These are phyloP conservation scores for Alloascoidea hylecoeti DNA, from an alignment of 805 yeast species.

Conservation along the genomic window DNA sequence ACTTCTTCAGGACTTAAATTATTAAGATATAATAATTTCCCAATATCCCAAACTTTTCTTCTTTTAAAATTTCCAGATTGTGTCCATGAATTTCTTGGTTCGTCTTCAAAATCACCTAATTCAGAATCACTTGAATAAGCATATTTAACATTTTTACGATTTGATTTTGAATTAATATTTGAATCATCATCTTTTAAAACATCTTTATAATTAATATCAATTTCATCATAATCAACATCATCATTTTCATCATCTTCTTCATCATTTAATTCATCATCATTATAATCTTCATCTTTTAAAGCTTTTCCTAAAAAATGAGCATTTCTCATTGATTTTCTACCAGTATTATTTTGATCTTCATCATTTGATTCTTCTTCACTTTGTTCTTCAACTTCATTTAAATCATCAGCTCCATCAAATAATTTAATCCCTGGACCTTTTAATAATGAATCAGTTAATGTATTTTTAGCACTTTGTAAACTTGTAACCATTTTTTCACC, in stretches of 20 bases:
- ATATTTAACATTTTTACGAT: not conserved
- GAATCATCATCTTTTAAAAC: slow-evolving; percentile 33
- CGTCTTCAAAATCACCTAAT: slow-evolving; percentile 25
- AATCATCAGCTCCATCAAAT: slow-evolving; percentile 46
- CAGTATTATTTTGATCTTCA: slow-evolving; percentile 16
- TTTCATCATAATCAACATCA: slow-evolving; percentile 23
- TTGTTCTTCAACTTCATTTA: slow-evolving; percentile 27
- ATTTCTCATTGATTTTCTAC: slow-evolving; percentile 21
- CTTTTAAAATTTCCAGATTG: slow-evolving; percentile 19
- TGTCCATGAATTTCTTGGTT: slow-evolving; percentile 22
- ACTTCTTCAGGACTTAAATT: slow-evolving; percentile 65
- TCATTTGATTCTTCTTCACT: slow-evolving; percentile 23
- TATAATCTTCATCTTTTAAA: slow-evolving; percentile 28
- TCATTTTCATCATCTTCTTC: slow-evolving; percentile 23
- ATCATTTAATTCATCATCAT: slow-evolving; percentile 21
- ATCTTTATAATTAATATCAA: slow-evolving; percentile 15
- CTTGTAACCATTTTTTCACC: slow-evolving; percentile 81
- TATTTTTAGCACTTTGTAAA: slow-evolving; percentile 54
- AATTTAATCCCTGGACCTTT: slow-evolving; percentile 62
- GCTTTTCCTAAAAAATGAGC: slow-evolving; percentile 29
- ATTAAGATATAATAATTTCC: slow-evolving; percentile 66
- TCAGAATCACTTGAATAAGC: slow-evolving; percentile 18
- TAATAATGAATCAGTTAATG: slow-evolving; percentile 41
- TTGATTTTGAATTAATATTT: slow-evolving; percentile 11
- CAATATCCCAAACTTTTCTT: slow-evolving; percentile 61